Percentiles rank a stretch among this genome's conserved stretches.
Conservation (phyloP, 1,284 basidiomycete species). For the Entoloma clypeatum region DNA sequence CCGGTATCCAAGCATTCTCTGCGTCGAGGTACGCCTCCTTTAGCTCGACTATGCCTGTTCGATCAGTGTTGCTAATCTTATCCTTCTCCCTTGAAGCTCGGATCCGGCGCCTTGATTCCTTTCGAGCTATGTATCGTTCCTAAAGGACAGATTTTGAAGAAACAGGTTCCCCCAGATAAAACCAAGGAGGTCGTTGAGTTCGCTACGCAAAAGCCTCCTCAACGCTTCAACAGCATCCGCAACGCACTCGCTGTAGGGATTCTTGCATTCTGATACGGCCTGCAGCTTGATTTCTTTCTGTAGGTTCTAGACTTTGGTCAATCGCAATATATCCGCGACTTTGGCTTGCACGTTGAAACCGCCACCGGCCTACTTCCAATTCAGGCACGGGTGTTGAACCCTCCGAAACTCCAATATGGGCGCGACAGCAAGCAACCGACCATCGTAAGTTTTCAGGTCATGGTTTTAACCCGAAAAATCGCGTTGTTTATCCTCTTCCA, state of each 20-base stretch:
- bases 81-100: conserved; percentile 41
- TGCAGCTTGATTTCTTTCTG: not conserved
- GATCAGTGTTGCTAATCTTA: conserved; percentile 2
- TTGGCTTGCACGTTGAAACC: conserved; percentile 53
- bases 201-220: conserved; percentile 58
- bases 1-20: conserved; percentile 49
- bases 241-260: conserved; percentile 45
- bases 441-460: conserved; percentile 38
- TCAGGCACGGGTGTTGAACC: conserved; percentile 49
- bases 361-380: conserved; percentile 42
- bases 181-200: conserved; percentile 62
- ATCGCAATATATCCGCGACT: conserved; percentile 64
- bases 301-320: conserved; percentile 63
- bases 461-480: not conserved
- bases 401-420: conserved; percentile 63
- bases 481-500: conserved; percentile 5
- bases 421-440: conserved; percentile 40
- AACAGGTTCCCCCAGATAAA: conserved; percentile 61
- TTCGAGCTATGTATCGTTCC: conserved; percentile 63
- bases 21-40: conserved; percentile 48
- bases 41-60: not conserved
- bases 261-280: not conserved
- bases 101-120: conserved; percentile 57
- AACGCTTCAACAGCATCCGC: conserved; percentile 51
- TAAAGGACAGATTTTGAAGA: conserved; percentile 66